Evolutionary conservation across 2,329 filamentous ascomycete species (phyloP), one percentile per base, ranked within the genome.

Genomic region (Claviceps citrina): DNA sequence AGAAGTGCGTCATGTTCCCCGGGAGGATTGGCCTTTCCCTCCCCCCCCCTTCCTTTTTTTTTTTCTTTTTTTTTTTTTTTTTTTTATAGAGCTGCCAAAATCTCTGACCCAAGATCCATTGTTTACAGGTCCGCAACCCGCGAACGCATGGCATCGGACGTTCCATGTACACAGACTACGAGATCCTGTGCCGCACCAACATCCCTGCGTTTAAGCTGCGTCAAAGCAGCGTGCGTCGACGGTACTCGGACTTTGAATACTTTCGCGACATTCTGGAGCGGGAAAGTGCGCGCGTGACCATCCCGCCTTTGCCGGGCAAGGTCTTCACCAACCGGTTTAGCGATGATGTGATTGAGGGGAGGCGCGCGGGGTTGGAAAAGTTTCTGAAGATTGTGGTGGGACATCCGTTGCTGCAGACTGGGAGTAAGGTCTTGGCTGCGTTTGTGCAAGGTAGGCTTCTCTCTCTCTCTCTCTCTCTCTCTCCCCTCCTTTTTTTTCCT

Each of bases 161-260:
- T 51, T 76, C 78, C 66, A 94, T 94, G 86, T 96, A 96, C 70
- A 98, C 91, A 40, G 91, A 93, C 64, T 98, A 96, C 70, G 87
- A 96, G 64, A 95, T 98, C 57, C 74, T 93, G 53, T 94, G 91
- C 68, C 81, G 84, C 54, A 98, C 91, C 64, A 98, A 98, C 67
- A 98, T 98, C 57, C 91, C 91, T 43, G 87, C 91, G 52, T 98
- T 98, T 74, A 96, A 96, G 68, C 78, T 95, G 52, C 85, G 87
- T 50, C 76, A 83, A 58, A 86, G 79, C 48, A 76, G 78, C 51
- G 91, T 98, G 46, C 85, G 87, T 51, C 79, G 91, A 46, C 84
- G 91, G 39, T 98, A 98, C 69, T 91, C 82, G 42, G 91, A 98
- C 63, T 98, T 98, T 60, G 91, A 98, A 66, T 89, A 94, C 66